phyloP scores from a whole-genome alignment of 2,329 filamentous ascomycete genomes.

The Pseudogymnoascus sp. region DNA sequence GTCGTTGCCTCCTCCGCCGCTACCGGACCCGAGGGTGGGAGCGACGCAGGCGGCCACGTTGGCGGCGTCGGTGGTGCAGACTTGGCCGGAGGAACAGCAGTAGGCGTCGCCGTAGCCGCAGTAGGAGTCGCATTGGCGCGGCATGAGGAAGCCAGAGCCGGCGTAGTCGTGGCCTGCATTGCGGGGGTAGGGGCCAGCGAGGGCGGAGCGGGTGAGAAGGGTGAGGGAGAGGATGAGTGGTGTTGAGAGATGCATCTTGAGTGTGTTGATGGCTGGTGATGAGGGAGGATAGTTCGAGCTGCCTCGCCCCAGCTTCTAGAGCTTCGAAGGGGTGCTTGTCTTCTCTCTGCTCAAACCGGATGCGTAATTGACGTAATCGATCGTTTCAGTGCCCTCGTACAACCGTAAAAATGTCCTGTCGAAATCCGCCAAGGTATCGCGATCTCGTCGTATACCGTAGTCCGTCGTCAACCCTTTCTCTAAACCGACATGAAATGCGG shows the following conservation, averaged over 20 bases:
- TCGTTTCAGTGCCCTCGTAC: background rate
- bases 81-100: conserved; percentile 43
- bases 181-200: conserved; percentile 42
- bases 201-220: conserved; percentile 31
- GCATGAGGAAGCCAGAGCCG: conserved; percentile 40
- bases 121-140: conserved; percentile 40
- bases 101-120: conserved; percentile 48
- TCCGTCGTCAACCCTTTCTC: background rate
- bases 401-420: background rate
- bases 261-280: conserved; percentile 10
- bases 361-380: background rate
- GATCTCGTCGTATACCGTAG: background rate
- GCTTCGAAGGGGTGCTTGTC: background rate
- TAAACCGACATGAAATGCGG: background rate
- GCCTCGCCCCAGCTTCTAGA: background rate
- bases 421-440: background rate
- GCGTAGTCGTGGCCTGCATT: conserved; percentile 40
- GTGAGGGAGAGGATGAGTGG: conserved; percentile 24
- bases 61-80: conserved; percentile 42
- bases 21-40: conserved; percentile 27
- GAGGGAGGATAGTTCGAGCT: background rate
- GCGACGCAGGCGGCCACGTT: conserved; percentile 42
- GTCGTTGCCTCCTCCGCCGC: conserved; percentile 33
- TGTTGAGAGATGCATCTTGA: conserved; percentile 31
- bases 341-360: background rate